phyloP scores from a whole-genome alignment of 176 grass and related monocot genomes.

The Aegilops tauschii region DNA sequence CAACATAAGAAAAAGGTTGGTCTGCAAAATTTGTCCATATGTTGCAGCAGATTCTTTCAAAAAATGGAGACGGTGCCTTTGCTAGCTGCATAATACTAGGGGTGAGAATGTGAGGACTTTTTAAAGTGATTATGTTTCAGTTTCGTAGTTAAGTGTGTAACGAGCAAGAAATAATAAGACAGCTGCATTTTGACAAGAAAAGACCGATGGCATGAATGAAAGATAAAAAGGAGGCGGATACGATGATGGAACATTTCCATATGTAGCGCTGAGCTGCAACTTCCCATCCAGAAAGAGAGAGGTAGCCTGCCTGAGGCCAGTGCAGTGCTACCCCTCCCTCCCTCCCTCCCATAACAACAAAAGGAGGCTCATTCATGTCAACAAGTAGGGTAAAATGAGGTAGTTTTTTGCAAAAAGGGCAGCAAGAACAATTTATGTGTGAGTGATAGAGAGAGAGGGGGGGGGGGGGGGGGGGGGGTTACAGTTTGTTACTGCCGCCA shows the following conservation, averaged over 20 bases:
- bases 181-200: neutral
- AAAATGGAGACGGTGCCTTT: neutral
- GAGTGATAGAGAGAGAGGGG: neutral
- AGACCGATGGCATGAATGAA: neutral
- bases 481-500: neutral
- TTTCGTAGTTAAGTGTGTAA: neutral
- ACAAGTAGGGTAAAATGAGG: neutral
- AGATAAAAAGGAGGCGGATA: neutral
- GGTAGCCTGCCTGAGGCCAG: neutral
- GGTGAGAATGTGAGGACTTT: neutral
- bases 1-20: neutral
- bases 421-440: conserved; percentile 27
- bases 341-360: neutral
- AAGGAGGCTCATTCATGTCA: neutral
- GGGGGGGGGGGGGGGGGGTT: neutral
- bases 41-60: neutral
- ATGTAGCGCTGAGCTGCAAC: neutral
- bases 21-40: neutral
- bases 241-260: conserved; percentile 4
- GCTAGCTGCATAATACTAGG: neutral
- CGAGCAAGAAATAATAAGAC: neutral
- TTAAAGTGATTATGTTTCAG: neutral
- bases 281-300: neutral
- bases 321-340: neutral
- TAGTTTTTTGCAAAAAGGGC: neutral